Evolutionary conservation across 202 grass and related monocot genomes (phyloP), one percentile per base, ranked within the genome.

Genomic region (Zizania palustris): DNA sequence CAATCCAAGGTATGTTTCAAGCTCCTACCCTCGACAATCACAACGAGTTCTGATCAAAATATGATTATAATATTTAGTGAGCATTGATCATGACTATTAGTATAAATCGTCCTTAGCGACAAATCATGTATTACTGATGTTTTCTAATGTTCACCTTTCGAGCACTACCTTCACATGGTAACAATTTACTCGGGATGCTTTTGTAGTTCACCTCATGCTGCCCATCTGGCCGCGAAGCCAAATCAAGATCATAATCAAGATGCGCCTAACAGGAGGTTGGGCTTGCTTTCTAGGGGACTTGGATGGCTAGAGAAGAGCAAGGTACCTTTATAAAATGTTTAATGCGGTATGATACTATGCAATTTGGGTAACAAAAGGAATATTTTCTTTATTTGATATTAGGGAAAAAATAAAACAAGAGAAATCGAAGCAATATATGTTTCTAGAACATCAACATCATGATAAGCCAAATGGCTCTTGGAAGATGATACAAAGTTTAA

Each of bases 221-320:
- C 75, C 39, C 22, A 68, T 67, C 41, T 36, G 48, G 59, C 46
- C 73, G 69, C 45, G 74, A 80, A 83, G 72, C 71, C 11, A 16
- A 68, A 85, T 73, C 85, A 85, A 88, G 82, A 80, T 41, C 67
- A 71, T 58, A 81, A 81, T 69, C 84, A 85, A 77, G 82, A 91
- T 79, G 68, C 68, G 53, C 60, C 88, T 75, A 88, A 75, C 73
- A 91, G 74, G 86, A 93, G 68, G 83, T 54, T 82, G 45, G 86
- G 93, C 14, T 75, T 97, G 48, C 90, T 93, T 79, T 91, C 93
- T 33, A 89, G 88, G 79, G 93, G 87, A 76, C 84, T 97, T 74
- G 86, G 94, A 56, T 92, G 94, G 90, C 85, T 93, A 64, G 94
- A 97, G 62, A 97, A 97, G 79, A 97, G 82, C 89, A 97, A 97